These are phyloP conservation scores for Colletotrichum musae DNA, from an alignment of 2,329 filamentous ascomycete genomes.

Conservation along the genomic window DNA sequence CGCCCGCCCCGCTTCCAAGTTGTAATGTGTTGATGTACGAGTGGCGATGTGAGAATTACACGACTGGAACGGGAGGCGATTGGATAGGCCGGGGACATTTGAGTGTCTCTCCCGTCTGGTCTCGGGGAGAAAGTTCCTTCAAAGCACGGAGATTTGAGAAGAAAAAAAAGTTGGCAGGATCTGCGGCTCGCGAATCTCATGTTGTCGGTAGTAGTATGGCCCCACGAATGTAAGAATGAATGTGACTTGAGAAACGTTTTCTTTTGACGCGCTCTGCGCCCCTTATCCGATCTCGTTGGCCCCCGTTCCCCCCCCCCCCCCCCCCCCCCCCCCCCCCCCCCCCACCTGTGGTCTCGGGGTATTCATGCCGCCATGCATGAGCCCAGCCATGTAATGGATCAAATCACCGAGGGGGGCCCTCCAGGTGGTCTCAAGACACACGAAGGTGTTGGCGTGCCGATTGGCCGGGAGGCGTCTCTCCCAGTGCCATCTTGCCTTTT, in stretches of 20 bases:
- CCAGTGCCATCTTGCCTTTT: not conserved
- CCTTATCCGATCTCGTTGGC: not conserved
- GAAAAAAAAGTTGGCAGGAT: not conserved
- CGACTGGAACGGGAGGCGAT: not conserved
- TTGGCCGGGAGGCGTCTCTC: not conserved
- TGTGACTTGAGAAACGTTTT: constrained; percentile 1
- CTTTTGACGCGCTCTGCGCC: not conserved
- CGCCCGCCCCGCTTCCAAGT: constrained; percentile 73
- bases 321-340: not conserved
- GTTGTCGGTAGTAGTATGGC: not conserved
- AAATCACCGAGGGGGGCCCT: not conserved
- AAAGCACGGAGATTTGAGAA: not conserved
- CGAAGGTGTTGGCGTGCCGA: not conserved
- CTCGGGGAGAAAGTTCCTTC: not conserved
- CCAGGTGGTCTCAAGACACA: no score
- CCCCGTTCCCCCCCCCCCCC: not conserved
- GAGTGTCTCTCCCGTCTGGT: constrained; percentile 11
- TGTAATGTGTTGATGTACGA: constrained; percentile 57
- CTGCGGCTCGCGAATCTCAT: not conserved
- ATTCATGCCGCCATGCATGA: not conserved
- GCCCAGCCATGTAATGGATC: not conserved
- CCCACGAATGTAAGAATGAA: constrained; percentile 24
- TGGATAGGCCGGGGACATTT: not conserved
- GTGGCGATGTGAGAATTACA: not conserved
- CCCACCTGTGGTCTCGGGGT: not conserved